phyloP scores from a whole-genome alignment of 140 eudicot genomes.

The Stevia rebaudiana region DNA sequence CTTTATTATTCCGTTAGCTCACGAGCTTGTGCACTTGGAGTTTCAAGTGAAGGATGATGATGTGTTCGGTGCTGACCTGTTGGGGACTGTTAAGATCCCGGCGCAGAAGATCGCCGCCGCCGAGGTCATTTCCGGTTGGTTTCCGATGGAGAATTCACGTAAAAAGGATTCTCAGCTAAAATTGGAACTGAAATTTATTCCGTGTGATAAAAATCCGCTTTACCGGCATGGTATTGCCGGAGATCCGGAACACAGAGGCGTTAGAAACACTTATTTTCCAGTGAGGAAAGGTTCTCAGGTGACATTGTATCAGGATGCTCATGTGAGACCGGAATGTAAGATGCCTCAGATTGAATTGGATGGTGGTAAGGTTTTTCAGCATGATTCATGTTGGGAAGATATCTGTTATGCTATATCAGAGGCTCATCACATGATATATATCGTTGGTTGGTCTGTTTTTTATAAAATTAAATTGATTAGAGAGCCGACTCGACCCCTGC shows the following conservation, averaged over 20 bases:
- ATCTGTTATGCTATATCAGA: constrained; percentile 78
- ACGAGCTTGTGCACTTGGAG: constrained; percentile 45
- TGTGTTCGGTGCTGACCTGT: constrained; percentile 64
- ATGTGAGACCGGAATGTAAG: constrained; percentile 34
- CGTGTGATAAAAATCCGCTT: constrained; percentile 51
- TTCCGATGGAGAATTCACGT: constrained; percentile 54
- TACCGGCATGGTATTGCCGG: constrained; percentile 65
- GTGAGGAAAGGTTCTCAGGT: constrained; percentile 61
- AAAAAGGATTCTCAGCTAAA: constrained; percentile 42
- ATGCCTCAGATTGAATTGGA: constrained; percentile 68
- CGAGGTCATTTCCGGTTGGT: constrained; percentile 59
- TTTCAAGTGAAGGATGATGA: constrained; percentile 82
- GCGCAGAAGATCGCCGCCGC: constrained; percentile 51
- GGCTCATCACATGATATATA: constrained; percentile 88
- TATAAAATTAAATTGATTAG: constrained; percentile 72
- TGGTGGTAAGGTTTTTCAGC: constrained; percentile 44
- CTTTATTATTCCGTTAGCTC: constrained; percentile 67
- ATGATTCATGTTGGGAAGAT: constrained; percentile 79
- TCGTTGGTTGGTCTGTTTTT: constrained; percentile 91
- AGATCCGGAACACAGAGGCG: constrained; percentile 58
- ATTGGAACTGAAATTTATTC: constrained; percentile 45
- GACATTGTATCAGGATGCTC: constrained; percentile 91
- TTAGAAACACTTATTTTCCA: constrained; percentile 65
- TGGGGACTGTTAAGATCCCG: constrained; percentile 57
- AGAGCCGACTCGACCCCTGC: constrained; percentile 76